These are phyloP conservation scores for Nitzschia sp. DNA, from an alignment of 108 stramenopile species.

Conservation along the genomic window DNA sequence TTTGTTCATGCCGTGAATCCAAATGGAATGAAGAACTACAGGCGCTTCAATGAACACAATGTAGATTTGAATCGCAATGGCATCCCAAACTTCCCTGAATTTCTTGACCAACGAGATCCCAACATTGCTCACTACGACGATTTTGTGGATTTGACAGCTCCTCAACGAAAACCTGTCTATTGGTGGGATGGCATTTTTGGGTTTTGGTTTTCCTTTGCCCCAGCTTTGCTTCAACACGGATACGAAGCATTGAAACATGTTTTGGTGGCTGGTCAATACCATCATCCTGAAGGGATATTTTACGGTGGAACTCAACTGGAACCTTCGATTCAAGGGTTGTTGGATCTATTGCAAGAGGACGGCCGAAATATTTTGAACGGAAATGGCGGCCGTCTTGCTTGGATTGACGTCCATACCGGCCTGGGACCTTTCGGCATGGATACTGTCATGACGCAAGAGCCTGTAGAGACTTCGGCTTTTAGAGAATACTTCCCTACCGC, in stretches of 20 bases:
- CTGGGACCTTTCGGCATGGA: conserved; percentile 64
- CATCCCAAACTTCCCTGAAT: conserved; percentile 39
- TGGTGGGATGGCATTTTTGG: conserved; percentile 29
- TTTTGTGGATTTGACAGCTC: conserved; percentile 31
- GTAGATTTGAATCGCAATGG: conserved; percentile 86
- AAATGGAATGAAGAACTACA: conserved; percentile 69
- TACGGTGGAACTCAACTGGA: conserved; percentile 70
- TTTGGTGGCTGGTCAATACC: conserved; percentile 77
- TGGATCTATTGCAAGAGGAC: conserved; percentile 28
- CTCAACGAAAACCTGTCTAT: conserved; percentile 14
- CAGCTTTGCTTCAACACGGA: conserved; percentile 39
- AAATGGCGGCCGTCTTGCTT: conserved; percentile 34
- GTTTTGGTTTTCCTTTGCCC: conserved; percentile 19
- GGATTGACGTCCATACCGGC: conserved; percentile 88
- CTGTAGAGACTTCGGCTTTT: not conserved
- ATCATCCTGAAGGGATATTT: conserved; percentile 60
- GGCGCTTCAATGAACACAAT: conserved; percentile 80
- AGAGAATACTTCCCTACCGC: conserved; percentile 16
- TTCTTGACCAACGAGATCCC: conserved; percentile 46
- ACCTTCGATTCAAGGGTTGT: conserved; percentile 37
- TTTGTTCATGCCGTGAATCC: conserved; percentile 84
- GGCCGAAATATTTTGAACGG: conserved; percentile 17
- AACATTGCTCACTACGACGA: conserved; percentile 59
- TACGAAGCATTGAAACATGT: conserved; percentile 52
- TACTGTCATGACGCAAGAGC: conserved; percentile 23